These are phyloP conservation scores for Carpinus fangiana DNA, from an alignment of 306 rosid genomes.

Conservation along the genomic window DNA sequence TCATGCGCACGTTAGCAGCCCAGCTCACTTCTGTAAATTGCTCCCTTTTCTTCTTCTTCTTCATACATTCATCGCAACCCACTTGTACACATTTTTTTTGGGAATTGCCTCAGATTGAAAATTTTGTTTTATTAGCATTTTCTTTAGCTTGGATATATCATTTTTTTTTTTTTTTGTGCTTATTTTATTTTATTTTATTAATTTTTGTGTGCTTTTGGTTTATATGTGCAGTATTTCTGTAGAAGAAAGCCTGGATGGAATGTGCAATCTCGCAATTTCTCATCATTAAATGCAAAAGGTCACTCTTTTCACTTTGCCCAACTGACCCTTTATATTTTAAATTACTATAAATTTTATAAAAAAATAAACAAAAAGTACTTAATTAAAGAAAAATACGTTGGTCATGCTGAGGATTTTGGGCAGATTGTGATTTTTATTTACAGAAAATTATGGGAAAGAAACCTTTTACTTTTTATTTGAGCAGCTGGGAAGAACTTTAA, in stretches of 20 bases:
- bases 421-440: neutral
- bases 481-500: neutral
- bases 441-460: neutral
- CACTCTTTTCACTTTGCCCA: neutral
- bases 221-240: conserved; percentile 50
- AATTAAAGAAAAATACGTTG: neutral
- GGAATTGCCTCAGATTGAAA: neutral
- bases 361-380: neutral
- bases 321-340: neutral
- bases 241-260: conserved; percentile 45
- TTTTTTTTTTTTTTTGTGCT: neutral
- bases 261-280: conserved; percentile 49
- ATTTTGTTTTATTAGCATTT: neutral
- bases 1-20: conserved; percentile 61
- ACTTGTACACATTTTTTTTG: neutral
- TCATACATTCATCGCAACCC: neutral
- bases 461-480: neutral
- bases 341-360: neutral
- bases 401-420: neutral
- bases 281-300: conserved; percentile 57
- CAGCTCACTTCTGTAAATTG: conserved; percentile 46
- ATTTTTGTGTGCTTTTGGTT: too few relatives aligned
- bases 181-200: neutral
- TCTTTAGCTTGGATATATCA: neutral
- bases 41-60: neutral